Percentiles rank a stretch among this genome's conserved stretches.
phyloP scores from a whole-genome alignment of 2,329 filamentous ascomycete species.

The Emericellopsis atlantica region DNA sequence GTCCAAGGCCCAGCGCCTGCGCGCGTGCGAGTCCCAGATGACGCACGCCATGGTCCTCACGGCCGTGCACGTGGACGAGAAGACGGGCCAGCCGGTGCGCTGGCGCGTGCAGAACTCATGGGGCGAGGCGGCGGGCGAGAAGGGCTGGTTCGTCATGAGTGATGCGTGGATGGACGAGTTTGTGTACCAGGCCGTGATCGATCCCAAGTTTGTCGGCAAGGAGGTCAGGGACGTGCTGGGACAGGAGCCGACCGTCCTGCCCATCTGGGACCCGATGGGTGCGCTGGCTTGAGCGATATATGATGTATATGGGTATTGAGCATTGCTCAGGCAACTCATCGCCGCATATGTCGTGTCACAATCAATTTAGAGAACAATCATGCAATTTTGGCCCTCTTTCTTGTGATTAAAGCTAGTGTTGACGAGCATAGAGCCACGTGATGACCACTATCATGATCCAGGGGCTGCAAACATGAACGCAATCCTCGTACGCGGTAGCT shows the following conservation, averaged over 20 bases:
- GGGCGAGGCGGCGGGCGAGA: constrained; percentile 56
- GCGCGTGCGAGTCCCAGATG: constrained; percentile 68
- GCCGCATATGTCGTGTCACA: background rate
- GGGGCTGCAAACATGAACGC: too few species aligned
- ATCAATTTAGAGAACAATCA: too few species aligned
- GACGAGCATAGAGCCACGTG: too few species aligned
- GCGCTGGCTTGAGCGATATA: constrained; percentile 55
- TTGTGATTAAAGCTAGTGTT: too few species aligned
- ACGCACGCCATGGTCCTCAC: constrained; percentile 90
- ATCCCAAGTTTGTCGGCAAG: constrained; percentile 52
- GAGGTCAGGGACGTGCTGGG: constrained; percentile 59
- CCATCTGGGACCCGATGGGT: constrained; percentile 74
- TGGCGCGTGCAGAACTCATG: constrained; percentile 88
- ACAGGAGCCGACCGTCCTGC: constrained; percentile 57
- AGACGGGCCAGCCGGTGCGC: constrained; percentile 49
- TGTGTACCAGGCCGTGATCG: constrained; percentile 76
- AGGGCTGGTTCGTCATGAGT: constrained; percentile 85
- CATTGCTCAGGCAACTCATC: too few species aligned
- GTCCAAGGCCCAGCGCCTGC: constrained; percentile 63
- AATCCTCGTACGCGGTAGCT: too few species aligned
- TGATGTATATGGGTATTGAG: background rate
- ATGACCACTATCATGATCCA: too few species aligned
- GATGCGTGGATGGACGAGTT: constrained; percentile 73
- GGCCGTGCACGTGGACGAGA: constrained; percentile 62
- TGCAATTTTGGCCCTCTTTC: too few species aligned